Base-by-base conservation (phyloP, 805 yeast genomes). In the Scheffersomyces coipomensis region DNA sequence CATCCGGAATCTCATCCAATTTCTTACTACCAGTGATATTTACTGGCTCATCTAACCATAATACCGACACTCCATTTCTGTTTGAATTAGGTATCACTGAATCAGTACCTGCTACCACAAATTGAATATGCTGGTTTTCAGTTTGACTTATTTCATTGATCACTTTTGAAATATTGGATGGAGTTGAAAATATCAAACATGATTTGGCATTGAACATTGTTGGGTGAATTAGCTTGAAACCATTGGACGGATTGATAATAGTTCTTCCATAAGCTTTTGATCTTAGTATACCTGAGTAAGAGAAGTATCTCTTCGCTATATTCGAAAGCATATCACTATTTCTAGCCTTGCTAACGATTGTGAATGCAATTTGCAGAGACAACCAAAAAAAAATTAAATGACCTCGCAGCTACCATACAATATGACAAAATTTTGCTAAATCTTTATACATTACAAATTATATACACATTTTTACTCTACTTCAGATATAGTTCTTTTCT, bases 31-130 rank as follows among this genome's bases (percentile, higher is more conserved):
- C 21, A 16, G 40, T 34, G 9, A 68, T 48, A 3, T 35, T 33
- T 19, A 62, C 39, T 15, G 45, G 41, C 7, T 55, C 49, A 30
- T 60, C 63, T 19, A 60, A 40, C 76, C 76, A 70, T 42, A 70
- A 46, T 46, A 64, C 70, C 8, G 67, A 55, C 2, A 68, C 48
- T 0, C 74, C 76, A 43, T 58, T 53, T 24, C 66, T 42, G 9
- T 44, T 45, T 2, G 66, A 60, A 33, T 53, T 51, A 13, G 67
- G 65, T 11, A 61, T 58, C 13, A 64, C 57, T 3, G 67, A 49
- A 39, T 70, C 75, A 3, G 68, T 55, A 1, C 72, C 73, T 0
- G 72, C 75, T 11, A 68, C 72, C 9, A 64, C 48, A 2, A 67
- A 59, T 47, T 68, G 73, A 15, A 68, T 29, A 5, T 50, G 43